Conservation (phyloP, 305 asterid species). For the Striga hermonthica region DNA sequence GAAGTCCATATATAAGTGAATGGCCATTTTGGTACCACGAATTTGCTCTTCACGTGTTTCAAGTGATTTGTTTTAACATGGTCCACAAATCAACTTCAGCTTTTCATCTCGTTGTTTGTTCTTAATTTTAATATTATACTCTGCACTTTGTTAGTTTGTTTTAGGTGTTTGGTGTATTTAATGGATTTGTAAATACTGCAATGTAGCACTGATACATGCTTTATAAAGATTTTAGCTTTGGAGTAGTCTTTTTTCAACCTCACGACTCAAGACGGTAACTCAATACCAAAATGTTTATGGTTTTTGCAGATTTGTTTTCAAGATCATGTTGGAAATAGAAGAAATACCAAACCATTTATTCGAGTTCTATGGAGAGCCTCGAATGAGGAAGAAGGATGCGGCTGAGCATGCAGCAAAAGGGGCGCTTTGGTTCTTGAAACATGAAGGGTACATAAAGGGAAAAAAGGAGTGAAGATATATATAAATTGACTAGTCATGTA, state of each 20-base stretch:
- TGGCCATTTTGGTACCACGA: too few relatives aligned
- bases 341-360: conserved; percentile 40
- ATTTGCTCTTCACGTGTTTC: background rate
- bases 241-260: conserved; percentile 1
- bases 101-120: background rate
- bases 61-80: background rate
- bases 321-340: conserved; percentile 52
- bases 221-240: background rate
- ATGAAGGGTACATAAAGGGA: conserved; percentile 49
- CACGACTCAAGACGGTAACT: background rate
- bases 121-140: background rate
- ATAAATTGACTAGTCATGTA: background rate
- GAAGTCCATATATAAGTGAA: too few relatives aligned
- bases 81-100: conserved; percentile 1
- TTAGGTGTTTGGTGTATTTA: background rate
- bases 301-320: conserved; percentile 58
- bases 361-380: conserved; percentile 64
- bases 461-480: conserved; percentile 10
- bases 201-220: background rate
- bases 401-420: conserved; percentile 84
- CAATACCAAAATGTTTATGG: background rate
- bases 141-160: too few relatives aligned
- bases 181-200: conserved; percentile 5
- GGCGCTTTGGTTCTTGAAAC: conserved; percentile 68
- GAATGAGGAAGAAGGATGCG: conserved; percentile 71